Conservation (phyloP, 306 rosid species). For the Gastrolobium villosum region DNA sequence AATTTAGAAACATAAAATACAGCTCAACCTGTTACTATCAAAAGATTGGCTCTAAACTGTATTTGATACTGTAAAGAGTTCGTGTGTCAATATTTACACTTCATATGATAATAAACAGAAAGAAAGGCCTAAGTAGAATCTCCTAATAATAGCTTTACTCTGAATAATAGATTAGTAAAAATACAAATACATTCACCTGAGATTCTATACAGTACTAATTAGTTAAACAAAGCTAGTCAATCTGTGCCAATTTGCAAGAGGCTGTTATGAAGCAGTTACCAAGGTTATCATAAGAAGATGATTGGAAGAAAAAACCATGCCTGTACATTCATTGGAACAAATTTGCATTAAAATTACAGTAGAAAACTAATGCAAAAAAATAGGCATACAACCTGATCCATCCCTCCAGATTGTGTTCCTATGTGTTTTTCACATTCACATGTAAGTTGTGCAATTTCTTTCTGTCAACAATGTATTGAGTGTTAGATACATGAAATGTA, state of each 20-base stretch:
- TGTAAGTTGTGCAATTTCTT: conserved; percentile 74
- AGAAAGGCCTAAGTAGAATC: not conserved
- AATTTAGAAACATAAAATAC: not conserved
- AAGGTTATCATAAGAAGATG: not conserved
- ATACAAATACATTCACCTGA: not conserved
- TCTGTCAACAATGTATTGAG: conserved; percentile 55
- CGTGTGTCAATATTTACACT: not conserved
- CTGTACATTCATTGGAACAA: not conserved
- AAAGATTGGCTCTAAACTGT: not conserved
- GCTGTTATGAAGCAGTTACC: not conserved
- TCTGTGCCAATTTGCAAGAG: not conserved
- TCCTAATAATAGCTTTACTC: not conserved
- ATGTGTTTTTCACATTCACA: conserved; percentile 81
- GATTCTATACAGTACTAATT: not conserved
- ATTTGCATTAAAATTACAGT: conserved; percentile 8
- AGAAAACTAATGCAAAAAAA: not conserved
- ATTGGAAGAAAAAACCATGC: not conserved
- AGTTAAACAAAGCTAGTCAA: not conserved
- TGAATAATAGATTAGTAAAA: not conserved
- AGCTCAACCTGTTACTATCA: not conserved
- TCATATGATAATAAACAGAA: not conserved
- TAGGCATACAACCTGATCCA: conserved; percentile 71
- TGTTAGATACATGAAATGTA: conserved; percentile 24
- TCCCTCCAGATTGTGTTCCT: conserved; percentile 85
- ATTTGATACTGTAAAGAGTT: not conserved